Evolutionary conservation across 169 alveolate genomes (phyloP), one percentile per base, ranked within the genome.

Genomic region (Plasmodium fragile): DNA sequence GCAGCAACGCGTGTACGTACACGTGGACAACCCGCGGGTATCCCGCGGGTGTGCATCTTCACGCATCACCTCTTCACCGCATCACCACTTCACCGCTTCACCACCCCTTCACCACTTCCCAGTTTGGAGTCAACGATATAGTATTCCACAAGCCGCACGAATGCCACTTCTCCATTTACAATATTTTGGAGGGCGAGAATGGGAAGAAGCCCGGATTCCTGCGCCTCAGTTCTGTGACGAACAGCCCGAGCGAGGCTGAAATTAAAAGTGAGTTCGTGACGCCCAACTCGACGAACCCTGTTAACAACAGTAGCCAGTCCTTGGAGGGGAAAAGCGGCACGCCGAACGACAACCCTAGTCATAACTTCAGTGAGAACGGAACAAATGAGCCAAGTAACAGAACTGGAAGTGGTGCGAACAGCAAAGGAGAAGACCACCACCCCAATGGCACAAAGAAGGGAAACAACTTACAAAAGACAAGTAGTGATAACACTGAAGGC

Each of bases 171-270:
- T 36, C 45, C 59, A 92, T 92, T 69, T 97, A 93, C 95, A 96
- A 96, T 72, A 94, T 97, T 18, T 81, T 93, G 30, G 97, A 96
- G 6, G 98, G 98, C 10, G 97, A 92, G 32, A 81, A 92, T 4
- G 98, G 98, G 13, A 96, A 95, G 53, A 96, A 97, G 49, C 97
- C 97, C 10, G 98, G 98, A 13, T 95, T 97, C 77, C 53, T 92
- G 28, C 75, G 82, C 28, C 93, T 97, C 16, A 95, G 92, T 28
- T 72, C 82, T 13, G 65, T 83, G 55, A 83, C 34, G 13, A 82
- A 82, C 73, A 82, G 39, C 30, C 82, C 45, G 0, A 41, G 73
- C 8, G 39, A 70, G 39, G 28, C 16, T 36, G 92, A 82, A 25
- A 70, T 28, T 18, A 70, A 82, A 16, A 69, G 16, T 70, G 34